phyloP scores from a whole-genome alignment of 129 eudicot species.

The Sambucus nigra region DNA sequence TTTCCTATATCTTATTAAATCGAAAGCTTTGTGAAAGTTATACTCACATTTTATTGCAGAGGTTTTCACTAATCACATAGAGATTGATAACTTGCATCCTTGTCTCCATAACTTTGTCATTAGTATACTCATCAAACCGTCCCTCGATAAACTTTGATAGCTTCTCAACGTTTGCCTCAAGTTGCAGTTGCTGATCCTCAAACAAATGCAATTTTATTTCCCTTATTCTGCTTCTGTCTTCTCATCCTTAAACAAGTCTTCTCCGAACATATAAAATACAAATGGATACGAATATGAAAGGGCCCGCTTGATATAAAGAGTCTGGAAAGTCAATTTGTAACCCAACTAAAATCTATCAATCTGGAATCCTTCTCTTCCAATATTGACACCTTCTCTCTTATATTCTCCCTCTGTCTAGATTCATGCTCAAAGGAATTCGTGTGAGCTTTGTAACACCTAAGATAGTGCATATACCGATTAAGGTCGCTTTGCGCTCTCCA shows the following conservation, averaged over 20 bases:
- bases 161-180: slow-evolving; percentile 88
- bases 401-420: slow-evolving; percentile 33
- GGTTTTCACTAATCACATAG: slow-evolving; percentile 62
- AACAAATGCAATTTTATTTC: slow-evolving; percentile 81
- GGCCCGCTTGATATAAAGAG: slow-evolving; percentile 52
- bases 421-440: slow-evolving; percentile 47
- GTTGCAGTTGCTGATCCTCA: slow-evolving; percentile 97
- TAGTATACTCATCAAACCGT: slow-evolving; percentile 59
- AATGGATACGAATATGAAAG: slow-evolving; percentile 89
- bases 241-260: slow-evolving; percentile 71
- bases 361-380: slow-evolving; percentile 30
- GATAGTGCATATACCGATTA: too few relatives aligned
- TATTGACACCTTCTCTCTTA: slow-evolving; percentile 27
- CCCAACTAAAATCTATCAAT: slow-evolving; percentile 50
- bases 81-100: slow-evolving; percentile 72
- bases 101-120: slow-evolving; percentile 33
- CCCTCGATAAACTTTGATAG: slow-evolving; percentile 75
- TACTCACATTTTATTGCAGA: slow-evolving; percentile 95
- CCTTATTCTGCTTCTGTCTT: slow-evolving; percentile 62
- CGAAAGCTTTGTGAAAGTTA: too few relatives aligned
- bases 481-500: too few relatives aligned
- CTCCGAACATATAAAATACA: slow-evolving; percentile 95
- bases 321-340: slow-evolving; percentile 37
- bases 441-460: slow-evolving; percentile 52
- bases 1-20: too few relatives aligned